Percentiles rank a stretch among this genome's conserved stretches.
Evolutionary conservation across 441 rosid genomes (phyloP).

Genomic region (Corymbia calophylla): DNA sequence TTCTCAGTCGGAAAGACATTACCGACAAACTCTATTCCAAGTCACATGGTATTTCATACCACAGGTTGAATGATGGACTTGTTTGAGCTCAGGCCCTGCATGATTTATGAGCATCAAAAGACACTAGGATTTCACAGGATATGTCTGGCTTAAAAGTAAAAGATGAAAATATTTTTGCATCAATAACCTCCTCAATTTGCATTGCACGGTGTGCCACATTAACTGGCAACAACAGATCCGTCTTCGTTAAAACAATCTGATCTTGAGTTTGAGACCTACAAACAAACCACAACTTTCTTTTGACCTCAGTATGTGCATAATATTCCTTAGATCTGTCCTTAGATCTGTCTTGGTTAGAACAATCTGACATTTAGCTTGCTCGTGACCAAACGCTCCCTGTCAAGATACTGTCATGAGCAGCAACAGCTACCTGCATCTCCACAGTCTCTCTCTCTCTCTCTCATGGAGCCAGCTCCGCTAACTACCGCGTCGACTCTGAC

Average conservation of each 20-base stretch:
- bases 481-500: not conserved
- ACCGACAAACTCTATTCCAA: not conserved
- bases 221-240: slow-evolving; percentile 72
- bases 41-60: slow-evolving; percentile 32
- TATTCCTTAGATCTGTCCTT: not conserved
- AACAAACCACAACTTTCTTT: not conserved
- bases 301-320: not conserved
- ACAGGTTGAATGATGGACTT: slow-evolving; percentile 70
- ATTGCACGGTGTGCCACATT: slow-evolving; percentile 88
- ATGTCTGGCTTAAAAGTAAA: not conserved
- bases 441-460: not conserved
- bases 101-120: not conserved
- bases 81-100: slow-evolving; percentile 71
- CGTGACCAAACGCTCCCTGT: not conserved
- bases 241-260: slow-evolving; percentile 87
- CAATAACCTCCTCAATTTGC: slow-evolving; percentile 85
- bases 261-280: slow-evolving; percentile 75
- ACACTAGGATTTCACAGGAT: not conserved
- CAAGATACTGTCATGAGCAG: not conserved
- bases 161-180: not conserved
- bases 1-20: not conserved
- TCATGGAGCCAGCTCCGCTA: not conserved
- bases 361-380: not conserved
- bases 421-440: not conserved
- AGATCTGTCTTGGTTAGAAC: not conserved